Percentiles rank a stretch among this genome's conserved stretches.
These are phyloP conservation scores for Noccaea bulbosa DNA, from an alignment of 345 rosid genomes.

Conservation along the genomic window DNA sequence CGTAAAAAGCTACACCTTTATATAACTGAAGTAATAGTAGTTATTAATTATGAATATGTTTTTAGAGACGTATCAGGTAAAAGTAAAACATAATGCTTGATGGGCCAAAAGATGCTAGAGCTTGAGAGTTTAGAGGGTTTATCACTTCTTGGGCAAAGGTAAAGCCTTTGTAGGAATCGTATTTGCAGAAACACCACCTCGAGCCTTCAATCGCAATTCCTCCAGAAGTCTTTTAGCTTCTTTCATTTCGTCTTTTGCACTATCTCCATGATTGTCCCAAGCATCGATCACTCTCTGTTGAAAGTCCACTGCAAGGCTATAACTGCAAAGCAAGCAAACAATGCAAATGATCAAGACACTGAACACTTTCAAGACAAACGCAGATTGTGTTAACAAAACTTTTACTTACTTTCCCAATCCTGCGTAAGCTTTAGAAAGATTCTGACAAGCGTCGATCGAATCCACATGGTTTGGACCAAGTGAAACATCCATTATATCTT, in stretches of 20 bases:
- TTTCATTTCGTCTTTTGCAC: conserved; percentile 64
- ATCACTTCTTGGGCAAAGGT: conserved; percentile 47
- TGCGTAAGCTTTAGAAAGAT: conserved; percentile 85
- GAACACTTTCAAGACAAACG: neutral
- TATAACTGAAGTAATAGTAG: too few relatives aligned
- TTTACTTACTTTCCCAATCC: conserved; percentile 74
- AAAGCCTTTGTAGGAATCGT: conserved; percentile 48
- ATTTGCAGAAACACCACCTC: conserved; percentile 46
- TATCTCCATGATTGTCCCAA: conserved; percentile 82
- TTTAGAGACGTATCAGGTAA: too few relatives aligned
- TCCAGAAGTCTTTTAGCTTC: conserved; percentile 63
- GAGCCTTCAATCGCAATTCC: conserved; percentile 64
- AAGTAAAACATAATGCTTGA: too few relatives aligned
- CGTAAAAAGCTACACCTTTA: too few relatives aligned
- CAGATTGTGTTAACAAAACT: neutral
- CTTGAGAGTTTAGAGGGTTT: too few relatives aligned
- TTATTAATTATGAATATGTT: too few relatives aligned
- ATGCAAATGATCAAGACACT: conserved; percentile 15
- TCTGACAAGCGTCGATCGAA: conserved; percentile 90
- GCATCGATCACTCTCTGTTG: conserved; percentile 77
- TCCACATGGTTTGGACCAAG: conserved; percentile 94
- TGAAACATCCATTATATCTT: conserved; percentile 91
- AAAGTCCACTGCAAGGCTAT: conserved; percentile 74
- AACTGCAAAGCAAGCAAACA: conserved; percentile 55
- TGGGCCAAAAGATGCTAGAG: too few relatives aligned